Conservation (phyloP, 2,329 filamentous ascomycete genomes). For the Tolypocladium nubicola region DNA sequence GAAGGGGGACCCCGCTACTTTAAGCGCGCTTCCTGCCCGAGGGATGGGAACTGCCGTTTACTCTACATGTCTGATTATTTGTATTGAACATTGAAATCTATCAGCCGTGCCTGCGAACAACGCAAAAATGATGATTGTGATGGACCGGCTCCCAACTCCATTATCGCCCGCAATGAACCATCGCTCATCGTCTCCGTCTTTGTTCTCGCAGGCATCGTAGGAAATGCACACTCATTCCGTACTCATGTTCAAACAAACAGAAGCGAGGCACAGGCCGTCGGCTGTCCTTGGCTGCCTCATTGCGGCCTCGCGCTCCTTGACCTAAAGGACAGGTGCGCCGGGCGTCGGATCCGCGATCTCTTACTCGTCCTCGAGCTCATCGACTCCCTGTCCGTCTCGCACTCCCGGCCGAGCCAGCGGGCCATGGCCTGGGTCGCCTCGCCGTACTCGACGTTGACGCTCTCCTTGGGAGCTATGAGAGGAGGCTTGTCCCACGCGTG, state of each 20-base stretch:
- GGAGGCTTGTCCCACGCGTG: slow-evolving; percentile 40
- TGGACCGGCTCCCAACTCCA: not conserved
- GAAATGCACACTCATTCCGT: not conserved
- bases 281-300: not conserved
- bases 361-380: slow-evolving; percentile 23
- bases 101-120: not conserved
- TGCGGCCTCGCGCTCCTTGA: slow-evolving; percentile 20
- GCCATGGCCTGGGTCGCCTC: slow-evolving; percentile 29
- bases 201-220: not conserved
- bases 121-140: not conserved
- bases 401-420: slow-evolving; percentile 27
- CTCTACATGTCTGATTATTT: too few relatives aligned
- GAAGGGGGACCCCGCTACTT: slow-evolving; percentile 7
- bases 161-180: too few relatives aligned
- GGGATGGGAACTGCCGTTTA: not conserved
- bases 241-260: not conserved
- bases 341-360: slow-evolving; percentile 18
- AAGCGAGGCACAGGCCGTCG: not conserved
- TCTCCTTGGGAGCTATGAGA: slow-evolving; percentile 31
- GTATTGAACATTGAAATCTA: not conserved
- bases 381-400: slow-evolving; percentile 25
- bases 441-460: slow-evolving; percentile 34
- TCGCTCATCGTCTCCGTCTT: not conserved
- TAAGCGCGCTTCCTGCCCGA: slow-evolving; percentile 7
- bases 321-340: slow-evolving; percentile 18